A percentile compares a stretch with the other conserved stretches of the same genome.
phyloP scores from a whole-genome alignment of 208 protist species.

The Leishmania martiniquensis region DNA sequence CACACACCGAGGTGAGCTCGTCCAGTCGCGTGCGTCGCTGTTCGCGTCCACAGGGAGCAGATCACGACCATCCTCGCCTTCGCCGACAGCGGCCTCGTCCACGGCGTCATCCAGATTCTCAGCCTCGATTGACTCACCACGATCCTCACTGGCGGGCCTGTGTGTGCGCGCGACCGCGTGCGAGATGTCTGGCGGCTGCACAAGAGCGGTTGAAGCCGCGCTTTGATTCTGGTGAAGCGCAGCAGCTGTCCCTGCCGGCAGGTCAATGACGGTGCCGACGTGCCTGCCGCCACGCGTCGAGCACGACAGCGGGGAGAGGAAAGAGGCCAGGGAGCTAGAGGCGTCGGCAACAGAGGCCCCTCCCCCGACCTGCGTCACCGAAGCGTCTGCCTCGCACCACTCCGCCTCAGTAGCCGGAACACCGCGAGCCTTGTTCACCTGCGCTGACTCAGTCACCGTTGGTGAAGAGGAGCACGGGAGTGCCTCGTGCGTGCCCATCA shows the following conservation, averaged over 20 bases:
- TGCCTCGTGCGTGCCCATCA: neutral
- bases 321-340: neutral
- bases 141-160: neutral
- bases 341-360: neutral
- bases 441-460: neutral
- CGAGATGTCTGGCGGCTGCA: neutral
- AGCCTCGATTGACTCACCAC: neutral
- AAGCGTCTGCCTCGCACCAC: neutral
- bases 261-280: neutral
- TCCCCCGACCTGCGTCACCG: neutral
- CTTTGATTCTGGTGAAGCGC: neutral
- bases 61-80: neutral
- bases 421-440: neutral
- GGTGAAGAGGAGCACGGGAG: neutral
- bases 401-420: neutral
- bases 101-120: neutral
- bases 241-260: no score
- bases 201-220: neutral
- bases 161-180: neutral
- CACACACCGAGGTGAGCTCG: neutral
- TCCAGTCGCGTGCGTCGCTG: neutral
- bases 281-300: neutral
- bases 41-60: neutral
- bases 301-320: neutral
- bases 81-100: neutral